phyloP scores from a whole-genome alignment of 768 basidiomycete genomes.

The Lactarius vividus region DNA sequence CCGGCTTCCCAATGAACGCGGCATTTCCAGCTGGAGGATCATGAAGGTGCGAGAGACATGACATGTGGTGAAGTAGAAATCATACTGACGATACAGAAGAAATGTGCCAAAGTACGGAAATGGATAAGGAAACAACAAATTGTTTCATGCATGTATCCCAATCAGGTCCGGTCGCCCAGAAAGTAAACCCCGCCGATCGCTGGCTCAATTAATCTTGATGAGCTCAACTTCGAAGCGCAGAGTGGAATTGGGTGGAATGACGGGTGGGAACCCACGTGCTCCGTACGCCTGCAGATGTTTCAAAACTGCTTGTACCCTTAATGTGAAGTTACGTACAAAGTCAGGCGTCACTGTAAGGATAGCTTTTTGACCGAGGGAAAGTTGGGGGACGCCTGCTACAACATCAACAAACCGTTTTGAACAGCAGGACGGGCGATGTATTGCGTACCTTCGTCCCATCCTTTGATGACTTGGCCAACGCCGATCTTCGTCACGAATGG shows the following conservation, averaged over 20 bases:
- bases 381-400: conserved; percentile 62
- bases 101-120: conserved; percentile 20
- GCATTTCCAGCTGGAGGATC: background rate
- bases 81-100: conserved; percentile 25
- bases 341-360: conserved; percentile 66
- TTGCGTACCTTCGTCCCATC: conserved; percentile 83
- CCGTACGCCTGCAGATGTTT: conserved; percentile 60
- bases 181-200: conserved; percentile 11
- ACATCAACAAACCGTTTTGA: background rate
- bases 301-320: conserved; percentile 12
- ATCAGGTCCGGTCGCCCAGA: conserved; percentile 21
- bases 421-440: background rate
- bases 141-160: conserved; percentile 19
- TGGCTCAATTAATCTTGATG: conserved; percentile 55
- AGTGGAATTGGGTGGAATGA: conserved; percentile 73
- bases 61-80: background rate
- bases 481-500: conserved; percentile 76
- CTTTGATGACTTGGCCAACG: conserved; percentile 78
- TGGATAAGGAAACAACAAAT: conserved; percentile 21
- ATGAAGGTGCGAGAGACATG: conserved; percentile 20
- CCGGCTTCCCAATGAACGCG: background rate
- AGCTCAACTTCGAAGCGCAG: conserved; percentile 85
- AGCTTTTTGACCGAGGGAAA: conserved; percentile 78
- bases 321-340: conserved; percentile 51
- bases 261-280: conserved; percentile 66